Conservation (phyloP, 192 early-diverging fungal species). For the Podochytrium sp. region DNA sequence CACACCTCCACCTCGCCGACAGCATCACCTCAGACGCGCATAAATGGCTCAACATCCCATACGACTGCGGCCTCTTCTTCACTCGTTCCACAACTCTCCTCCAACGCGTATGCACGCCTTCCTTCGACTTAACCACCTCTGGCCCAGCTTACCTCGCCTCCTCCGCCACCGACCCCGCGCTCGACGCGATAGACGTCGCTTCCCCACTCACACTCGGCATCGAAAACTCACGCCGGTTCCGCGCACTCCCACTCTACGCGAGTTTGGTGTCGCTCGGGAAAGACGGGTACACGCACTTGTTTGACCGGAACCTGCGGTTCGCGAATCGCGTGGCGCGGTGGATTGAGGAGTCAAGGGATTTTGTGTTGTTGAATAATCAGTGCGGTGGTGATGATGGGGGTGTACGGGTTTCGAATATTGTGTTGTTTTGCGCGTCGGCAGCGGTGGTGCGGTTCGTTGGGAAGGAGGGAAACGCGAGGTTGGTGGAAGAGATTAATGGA, state of each 20-base stretch:
- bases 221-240: slow-evolving; percentile 65
- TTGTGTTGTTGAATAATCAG: slow-evolving; percentile 22
- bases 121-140: neutral
- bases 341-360: slow-evolving; percentile 38
- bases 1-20: slow-evolving; percentile 48
- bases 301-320: slow-evolving; percentile 53
- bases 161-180: slow-evolving; percentile 37
- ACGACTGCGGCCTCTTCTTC: slow-evolving; percentile 62
- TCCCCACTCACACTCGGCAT: slow-evolving; percentile 58
- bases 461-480: slow-evolving; percentile 18
- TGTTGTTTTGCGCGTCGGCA: slow-evolving; percentile 33
- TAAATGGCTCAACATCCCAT: slow-evolving; percentile 70
- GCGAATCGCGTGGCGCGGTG: slow-evolving; percentile 49
- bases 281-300: slow-evolving; percentile 50
- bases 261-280: slow-evolving; percentile 55
- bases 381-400: neutral
- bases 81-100: neutral
- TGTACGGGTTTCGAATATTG: slow-evolving; percentile 26
- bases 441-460: slow-evolving; percentile 10
- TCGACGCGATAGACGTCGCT: slow-evolving; percentile 18
- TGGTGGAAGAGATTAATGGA: slow-evolving; percentile 48
- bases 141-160: slow-evolving; percentile 37
- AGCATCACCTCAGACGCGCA: slow-evolving; percentile 63
- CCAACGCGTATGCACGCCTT: neutral
- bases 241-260: slow-evolving; percentile 60